phyloP scores from a whole-genome alignment of 768 basidiomycete species.

The Termitomyces sp. region DNA sequence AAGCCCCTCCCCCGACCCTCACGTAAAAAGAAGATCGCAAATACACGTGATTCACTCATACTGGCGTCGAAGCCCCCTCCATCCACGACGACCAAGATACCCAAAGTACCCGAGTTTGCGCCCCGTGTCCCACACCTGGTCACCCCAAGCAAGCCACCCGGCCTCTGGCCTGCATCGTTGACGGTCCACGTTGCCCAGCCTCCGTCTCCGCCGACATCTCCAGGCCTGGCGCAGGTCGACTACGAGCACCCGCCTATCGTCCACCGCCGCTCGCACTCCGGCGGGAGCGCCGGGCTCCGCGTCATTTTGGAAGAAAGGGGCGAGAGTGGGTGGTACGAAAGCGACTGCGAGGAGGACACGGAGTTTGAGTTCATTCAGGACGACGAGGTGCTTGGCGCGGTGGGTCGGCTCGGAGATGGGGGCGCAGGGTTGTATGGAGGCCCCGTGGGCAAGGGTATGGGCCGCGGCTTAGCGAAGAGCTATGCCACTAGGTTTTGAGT shows the following conservation, averaged over 20 bases:
- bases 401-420: not conserved
- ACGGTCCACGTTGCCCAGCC: not conserved
- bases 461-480: conserved; percentile 5
- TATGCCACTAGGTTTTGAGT: not conserved
- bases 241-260: conserved; percentile 4
- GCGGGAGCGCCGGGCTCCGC: not conserved
- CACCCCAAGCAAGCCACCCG: not conserved
- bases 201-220: not conserved
- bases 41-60: conserved; percentile 10
- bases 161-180: not conserved
- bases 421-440: not conserved
- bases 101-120: not conserved
- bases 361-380: not conserved
- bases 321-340: conserved; percentile 4
- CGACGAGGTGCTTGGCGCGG: conserved; percentile 5
- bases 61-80: not conserved
- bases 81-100: not conserved
- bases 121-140: conserved; percentile 2
- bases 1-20: not conserved
- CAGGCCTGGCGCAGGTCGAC: not conserved
- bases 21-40: conserved; percentile 8
- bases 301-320: conserved; percentile 4
- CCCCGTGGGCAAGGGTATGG: conserved; percentile 1
- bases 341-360: not conserved
- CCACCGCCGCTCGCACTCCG: conserved; percentile 6